These are phyloP conservation scores for Psilocybe cubensis DNA, from an alignment of 768 basidiomycete genomes.

Conservation along the genomic window DNA sequence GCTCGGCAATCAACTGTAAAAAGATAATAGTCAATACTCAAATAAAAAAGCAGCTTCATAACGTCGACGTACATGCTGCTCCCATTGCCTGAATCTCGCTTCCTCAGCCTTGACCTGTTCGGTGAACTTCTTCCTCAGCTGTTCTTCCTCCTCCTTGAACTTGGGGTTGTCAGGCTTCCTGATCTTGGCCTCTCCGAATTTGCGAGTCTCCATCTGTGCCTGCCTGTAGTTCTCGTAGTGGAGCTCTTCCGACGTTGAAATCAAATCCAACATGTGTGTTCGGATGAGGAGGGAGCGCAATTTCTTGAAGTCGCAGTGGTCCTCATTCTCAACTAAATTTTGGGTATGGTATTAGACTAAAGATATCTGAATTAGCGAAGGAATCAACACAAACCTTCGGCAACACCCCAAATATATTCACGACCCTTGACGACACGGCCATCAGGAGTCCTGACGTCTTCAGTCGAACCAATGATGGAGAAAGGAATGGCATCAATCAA, in stretches of 20 bases:
- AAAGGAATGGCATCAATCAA: constrained; percentile 95
- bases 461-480: constrained; percentile 96
- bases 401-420: constrained; percentile 99
- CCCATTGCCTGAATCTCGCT: constrained; percentile 97
- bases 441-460: constrained; percentile 90
- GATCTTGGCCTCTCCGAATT: constrained; percentile 97
- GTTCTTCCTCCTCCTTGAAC: constrained; percentile 99
- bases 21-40: constrained; percentile 17
- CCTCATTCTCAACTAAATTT: constrained; percentile 90
- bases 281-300: constrained; percentile 93
- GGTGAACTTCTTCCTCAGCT: constrained; percentile 95
- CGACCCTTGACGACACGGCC: constrained; percentile 95
- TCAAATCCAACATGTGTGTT: constrained; percentile 98
- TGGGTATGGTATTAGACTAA: background rate
- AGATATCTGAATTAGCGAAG: background rate
- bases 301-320: constrained; percentile 99
- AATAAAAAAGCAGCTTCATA: background rate
- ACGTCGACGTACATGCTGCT: constrained; percentile 80
- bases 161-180: constrained; percentile 99
- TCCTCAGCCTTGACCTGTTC: constrained; percentile 99
- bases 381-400: constrained; percentile 69
- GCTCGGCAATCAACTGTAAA: constrained; percentile 90
- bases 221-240: constrained; percentile 99
- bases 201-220: constrained; percentile 99
- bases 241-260: constrained; percentile 91